A percentile compares a stretch with the other conserved stretches of the same genome.
Evolutionary conservation across 768 basidiomycete species (phyloP).

Genomic region (Hygrophoropsis aurantiaca): DNA sequence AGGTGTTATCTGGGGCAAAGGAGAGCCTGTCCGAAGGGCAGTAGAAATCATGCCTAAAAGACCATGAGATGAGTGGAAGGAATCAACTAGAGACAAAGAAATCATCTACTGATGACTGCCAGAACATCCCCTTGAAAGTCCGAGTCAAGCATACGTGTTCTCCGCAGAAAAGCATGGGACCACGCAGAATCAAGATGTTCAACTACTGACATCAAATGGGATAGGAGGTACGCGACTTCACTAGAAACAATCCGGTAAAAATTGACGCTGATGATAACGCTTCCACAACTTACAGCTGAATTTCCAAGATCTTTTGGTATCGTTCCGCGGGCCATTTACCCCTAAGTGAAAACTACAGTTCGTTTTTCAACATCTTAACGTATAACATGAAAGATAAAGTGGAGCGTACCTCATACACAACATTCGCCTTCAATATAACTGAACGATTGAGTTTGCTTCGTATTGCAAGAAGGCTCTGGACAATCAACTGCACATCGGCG

Average conservation of each 20-base stretch:
- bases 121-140: conserved; percentile 85
- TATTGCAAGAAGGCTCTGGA: conserved; percentile 70
- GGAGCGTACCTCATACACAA: conserved; percentile 58
- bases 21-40: conserved; percentile 67
- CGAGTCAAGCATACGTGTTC: conserved; percentile 74
- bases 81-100: conserved; percentile 2
- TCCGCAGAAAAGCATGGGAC: conserved; percentile 71
- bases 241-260: conserved; percentile 30
- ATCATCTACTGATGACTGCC: conserved; percentile 77
- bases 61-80: not conserved
- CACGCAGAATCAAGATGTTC: conserved; percentile 74
- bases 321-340: conserved; percentile 81
- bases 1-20: conserved; percentile 86
- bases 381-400: conserved; percentile 7
- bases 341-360: conserved; percentile 74
- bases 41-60: conserved; percentile 71
- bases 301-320: conserved; percentile 66
- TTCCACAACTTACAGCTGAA: conserved; percentile 55
- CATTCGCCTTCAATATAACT: conserved; percentile 53
- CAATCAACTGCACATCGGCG: conserved; percentile 52
- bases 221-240: conserved; percentile 66
- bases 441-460: conserved; percentile 71
- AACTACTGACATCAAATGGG: conserved; percentile 72
- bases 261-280: not conserved
- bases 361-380: too few species aligned